A percentile compares a stretch with the other conserved stretches of the same genome.
Conservation (phyloP, 2,329 filamentous ascomycete species). For the Exserohilum rostratum region DNA sequence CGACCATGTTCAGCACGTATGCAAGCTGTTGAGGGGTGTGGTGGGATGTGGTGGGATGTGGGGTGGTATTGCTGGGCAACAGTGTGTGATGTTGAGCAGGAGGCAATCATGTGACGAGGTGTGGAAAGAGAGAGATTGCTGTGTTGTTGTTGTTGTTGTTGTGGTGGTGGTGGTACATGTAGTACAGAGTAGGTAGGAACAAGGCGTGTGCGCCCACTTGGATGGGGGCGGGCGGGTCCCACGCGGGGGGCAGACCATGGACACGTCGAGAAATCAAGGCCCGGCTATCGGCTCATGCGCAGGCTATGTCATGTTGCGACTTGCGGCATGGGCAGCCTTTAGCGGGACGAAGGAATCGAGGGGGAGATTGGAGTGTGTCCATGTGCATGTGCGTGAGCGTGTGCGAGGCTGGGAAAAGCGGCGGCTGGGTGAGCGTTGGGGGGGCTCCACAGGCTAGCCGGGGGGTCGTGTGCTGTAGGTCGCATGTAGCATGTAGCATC, state of each 20-base stretch:
- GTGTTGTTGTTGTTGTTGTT: no score
- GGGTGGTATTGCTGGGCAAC: constrained; percentile 11
- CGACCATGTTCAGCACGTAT: no score
- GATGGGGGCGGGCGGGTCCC: no score
- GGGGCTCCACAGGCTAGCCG: constrained; percentile 13
- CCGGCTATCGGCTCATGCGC: background rate
- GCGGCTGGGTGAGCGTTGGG: constrained; percentile 6
- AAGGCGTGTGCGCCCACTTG: no score
- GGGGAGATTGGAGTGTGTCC: background rate
- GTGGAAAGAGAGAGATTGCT: no score
- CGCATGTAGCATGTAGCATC: no score
- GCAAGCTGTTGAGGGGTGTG: constrained; percentile 7
- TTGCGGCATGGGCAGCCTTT: background rate
- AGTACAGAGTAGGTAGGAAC: no score
- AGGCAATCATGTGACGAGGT: background rate
- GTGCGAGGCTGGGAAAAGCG: constrained; percentile 12
- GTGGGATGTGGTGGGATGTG: no score
- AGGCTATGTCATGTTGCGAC: background rate
- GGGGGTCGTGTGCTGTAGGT: background rate
- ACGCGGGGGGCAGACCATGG: no score
- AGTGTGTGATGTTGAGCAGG: constrained; percentile 1
- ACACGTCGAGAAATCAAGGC: no score
- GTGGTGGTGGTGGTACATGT: no score
- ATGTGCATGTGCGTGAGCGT: background rate
- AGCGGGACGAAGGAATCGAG: constrained; percentile 1